These are phyloP conservation scores for Termitomyces sp. DNA, from an alignment of 768 basidiomycete genomes.

Conservation along the genomic window DNA sequence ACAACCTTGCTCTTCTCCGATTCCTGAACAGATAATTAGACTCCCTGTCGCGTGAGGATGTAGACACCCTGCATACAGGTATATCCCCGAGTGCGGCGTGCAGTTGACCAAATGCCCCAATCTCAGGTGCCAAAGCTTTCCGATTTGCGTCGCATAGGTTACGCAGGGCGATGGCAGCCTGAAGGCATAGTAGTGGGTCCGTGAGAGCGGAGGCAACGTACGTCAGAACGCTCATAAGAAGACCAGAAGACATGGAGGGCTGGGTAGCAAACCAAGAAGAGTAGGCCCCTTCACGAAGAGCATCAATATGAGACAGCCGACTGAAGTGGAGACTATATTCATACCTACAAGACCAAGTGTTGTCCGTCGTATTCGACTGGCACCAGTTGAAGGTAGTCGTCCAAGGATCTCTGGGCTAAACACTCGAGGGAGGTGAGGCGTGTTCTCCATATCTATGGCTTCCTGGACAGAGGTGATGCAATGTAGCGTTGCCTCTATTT, in stretches of 20 bases:
- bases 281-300: slow-evolving; percentile 48
- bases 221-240: slow-evolving; percentile 59
- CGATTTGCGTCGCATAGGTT: slow-evolving; percentile 90
- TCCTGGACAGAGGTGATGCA: slow-evolving; percentile 87
- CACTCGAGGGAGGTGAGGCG: slow-evolving; percentile 51
- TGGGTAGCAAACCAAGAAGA: slow-evolving; percentile 75
- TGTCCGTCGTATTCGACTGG: slow-evolving; percentile 66
- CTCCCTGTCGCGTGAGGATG: background rate
- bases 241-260: slow-evolving; percentile 25
- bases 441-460: slow-evolving; percentile 57
- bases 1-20: slow-evolving; percentile 87
- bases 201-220: slow-evolving; percentile 70
- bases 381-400: slow-evolving; percentile 57
- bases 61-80: background rate
- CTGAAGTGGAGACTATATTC: slow-evolving; percentile 12
- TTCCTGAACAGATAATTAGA: slow-evolving; percentile 37
- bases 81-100: slow-evolving; percentile 59
- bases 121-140: slow-evolving; percentile 75
- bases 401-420: slow-evolving; percentile 74
- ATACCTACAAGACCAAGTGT: slow-evolving; percentile 70
- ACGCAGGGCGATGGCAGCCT: slow-evolving; percentile 78
- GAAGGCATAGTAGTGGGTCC: slow-evolving; percentile 57
- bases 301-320: background rate
- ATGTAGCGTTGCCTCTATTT: slow-evolving; percentile 82
- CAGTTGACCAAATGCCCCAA: slow-evolving; percentile 77